Conservation (phyloP, 2,329 filamentous ascomycete species). For the Hortaea werneckii region DNA sequence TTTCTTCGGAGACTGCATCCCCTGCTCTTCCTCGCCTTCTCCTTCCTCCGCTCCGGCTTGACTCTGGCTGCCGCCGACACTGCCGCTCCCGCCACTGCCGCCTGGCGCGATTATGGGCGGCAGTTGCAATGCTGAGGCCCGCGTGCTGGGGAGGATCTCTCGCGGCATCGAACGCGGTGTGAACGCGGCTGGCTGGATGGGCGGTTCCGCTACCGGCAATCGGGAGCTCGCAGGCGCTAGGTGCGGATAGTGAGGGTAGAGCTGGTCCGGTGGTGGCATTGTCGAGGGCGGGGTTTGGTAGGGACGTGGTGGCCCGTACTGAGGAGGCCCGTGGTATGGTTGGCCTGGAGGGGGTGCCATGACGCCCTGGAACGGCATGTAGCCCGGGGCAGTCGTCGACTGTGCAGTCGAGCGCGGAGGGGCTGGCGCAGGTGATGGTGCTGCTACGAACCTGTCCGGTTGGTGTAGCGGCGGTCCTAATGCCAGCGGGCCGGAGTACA, state of each 20-base stretch:
- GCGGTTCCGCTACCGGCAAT: slow-evolving; percentile 14
- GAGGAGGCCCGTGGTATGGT: neutral
- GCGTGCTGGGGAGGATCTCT: slow-evolving; percentile 5
- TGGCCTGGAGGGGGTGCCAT: slow-evolving; percentile 7
- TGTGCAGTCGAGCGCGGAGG: slow-evolving; percentile 8
- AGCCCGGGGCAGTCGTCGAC: slow-evolving; percentile 5
- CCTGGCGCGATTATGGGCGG: slow-evolving; percentile 20
- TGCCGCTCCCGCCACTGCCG: neutral
- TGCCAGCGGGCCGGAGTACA: neutral
- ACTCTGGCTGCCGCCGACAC: no score
- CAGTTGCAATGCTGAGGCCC: slow-evolving; percentile 11
- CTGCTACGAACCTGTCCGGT: neutral
- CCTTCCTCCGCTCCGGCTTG: slow-evolving; percentile 9
- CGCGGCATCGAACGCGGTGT: slow-evolving; percentile 10
- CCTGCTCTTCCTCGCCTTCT: slow-evolving; percentile 9
- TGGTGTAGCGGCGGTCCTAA: neutral
- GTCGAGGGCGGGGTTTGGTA: neutral
- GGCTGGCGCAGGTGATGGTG: no score
- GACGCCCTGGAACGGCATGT: slow-evolving; percentile 5
- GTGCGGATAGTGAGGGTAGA: neutral
- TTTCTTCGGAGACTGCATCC: slow-evolving; percentile 14
- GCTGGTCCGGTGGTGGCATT: neutral
- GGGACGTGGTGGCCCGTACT: neutral
- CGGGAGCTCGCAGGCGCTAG: slow-evolving; percentile 5
- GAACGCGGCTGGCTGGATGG: slow-evolving; percentile 16